Conservation (phyloP, 1,284 basidiomycete genomes). For the Trametes hirsuta region DNA sequence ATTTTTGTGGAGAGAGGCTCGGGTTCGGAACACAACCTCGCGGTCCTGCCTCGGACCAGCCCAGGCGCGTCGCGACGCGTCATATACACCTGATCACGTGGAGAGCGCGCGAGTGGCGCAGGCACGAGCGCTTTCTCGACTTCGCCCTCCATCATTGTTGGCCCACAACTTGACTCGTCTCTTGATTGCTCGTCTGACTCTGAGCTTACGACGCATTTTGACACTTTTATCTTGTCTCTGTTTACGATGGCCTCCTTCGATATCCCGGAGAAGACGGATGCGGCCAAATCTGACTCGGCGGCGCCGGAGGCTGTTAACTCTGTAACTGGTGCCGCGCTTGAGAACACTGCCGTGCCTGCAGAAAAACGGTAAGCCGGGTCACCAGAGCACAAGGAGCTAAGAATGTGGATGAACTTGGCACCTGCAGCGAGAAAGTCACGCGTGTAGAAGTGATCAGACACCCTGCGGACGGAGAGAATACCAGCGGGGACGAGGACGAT, state of each 20-base stretch:
- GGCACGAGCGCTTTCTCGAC: neutral
- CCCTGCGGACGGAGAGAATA: conserved; percentile 20
- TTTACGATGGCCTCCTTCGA: neutral
- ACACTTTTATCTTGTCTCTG: neutral
- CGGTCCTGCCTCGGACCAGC: neutral
- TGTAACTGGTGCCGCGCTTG: neutral
- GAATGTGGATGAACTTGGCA: neutral
- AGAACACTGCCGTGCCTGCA: neutral
- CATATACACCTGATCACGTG: conserved; percentile 16
- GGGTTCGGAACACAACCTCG: neutral
- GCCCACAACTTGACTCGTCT: neutral
- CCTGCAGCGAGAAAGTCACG: conserved; percentile 26
- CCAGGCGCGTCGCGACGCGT: conserved; percentile 21
- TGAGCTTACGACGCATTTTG: neutral
- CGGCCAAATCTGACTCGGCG: neutral
- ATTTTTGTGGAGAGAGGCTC: no score
- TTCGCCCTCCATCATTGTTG: conserved; percentile 1
- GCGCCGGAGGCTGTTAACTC: neutral
- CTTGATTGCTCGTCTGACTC: neutral
- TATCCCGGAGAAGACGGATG: conserved; percentile 4
- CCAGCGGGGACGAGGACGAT: conserved; percentile 44
- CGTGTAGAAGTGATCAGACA: conserved; percentile 29
- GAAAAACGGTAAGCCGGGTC: neutral
- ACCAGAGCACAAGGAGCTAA: neutral
- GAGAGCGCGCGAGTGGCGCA: conserved; percentile 5